phyloP scores from a whole-genome alignment of 2,329 filamentous ascomycete genomes.

The Rutstroemia sydowiana region DNA sequence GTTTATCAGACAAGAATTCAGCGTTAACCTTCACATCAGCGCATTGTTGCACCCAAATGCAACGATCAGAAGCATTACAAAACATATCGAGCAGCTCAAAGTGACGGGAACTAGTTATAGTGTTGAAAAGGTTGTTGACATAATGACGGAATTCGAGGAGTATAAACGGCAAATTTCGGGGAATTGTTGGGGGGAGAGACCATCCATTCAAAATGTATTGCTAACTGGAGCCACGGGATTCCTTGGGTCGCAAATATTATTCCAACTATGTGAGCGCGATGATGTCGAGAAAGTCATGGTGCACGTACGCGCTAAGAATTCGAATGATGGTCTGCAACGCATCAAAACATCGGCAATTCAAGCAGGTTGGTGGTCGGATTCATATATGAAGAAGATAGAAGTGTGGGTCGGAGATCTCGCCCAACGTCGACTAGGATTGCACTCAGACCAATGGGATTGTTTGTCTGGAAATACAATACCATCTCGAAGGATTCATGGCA shows the following conservation, averaged over 20 bases:
- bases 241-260: conserved; percentile 34
- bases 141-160: conserved; percentile 3
- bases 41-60: conserved; percentile 1
- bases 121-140: not conserved
- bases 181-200: not conserved
- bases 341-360: conserved; percentile 12
- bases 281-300: conserved; percentile 16
- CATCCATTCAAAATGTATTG: conserved; percentile 16
- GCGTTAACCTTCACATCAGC: conserved; percentile 1
- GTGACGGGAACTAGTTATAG: not conserved
- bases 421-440: conserved; percentile 62
- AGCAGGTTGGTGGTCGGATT: conserved; percentile 20
- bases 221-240: conserved; percentile 37
- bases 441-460: conserved; percentile 53
- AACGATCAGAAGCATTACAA: conserved; percentile 4
- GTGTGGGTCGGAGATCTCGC: conserved; percentile 58
- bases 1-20: conserved; percentile 8
- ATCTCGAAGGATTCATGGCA: conserved; percentile 50
- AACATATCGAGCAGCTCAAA: not conserved
- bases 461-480: conserved; percentile 39
- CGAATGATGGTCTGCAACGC: conserved; percentile 10
- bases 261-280: conserved; percentile 12
- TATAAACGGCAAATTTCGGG: conserved; percentile 3
- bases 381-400: conserved; percentile 12
- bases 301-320: conserved; percentile 16